phyloP scores from a whole-genome alignment of 306 rosid species.

The Dalbergia oliveri region DNA sequence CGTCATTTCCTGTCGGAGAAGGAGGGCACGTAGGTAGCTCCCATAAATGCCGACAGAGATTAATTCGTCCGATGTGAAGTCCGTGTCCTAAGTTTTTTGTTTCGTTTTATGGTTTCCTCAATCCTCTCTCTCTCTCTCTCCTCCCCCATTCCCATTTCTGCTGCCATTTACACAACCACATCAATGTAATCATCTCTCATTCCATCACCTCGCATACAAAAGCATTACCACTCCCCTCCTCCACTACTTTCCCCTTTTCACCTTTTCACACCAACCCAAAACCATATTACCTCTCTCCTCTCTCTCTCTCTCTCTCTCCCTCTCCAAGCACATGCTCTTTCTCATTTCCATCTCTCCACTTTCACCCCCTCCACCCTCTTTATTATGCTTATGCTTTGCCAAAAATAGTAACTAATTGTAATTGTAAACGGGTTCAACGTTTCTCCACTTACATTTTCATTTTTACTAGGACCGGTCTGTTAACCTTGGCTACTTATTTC shows the following conservation, averaged over 20 bases:
- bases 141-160: background rate
- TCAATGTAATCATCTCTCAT: too few relatives aligned
- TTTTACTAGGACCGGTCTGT: background rate
- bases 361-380: background rate
- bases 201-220: constrained; percentile 6
- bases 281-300: background rate
- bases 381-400: background rate
- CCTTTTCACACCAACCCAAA: constrained; percentile 47
- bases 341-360: background rate
- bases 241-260: background rate
- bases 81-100: constrained; percentile 39
- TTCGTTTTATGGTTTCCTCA: background rate
- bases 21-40: constrained; percentile 69
- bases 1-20: constrained; percentile 61
- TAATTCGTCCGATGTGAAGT: constrained; percentile 49
- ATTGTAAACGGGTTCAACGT: background rate
- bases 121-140: background rate
- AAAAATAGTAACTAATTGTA: background rate
- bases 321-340: background rate
- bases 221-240: constrained; percentile 4
- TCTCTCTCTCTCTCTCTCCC: background rate
- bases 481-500: background rate
- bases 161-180: constrained; percentile 32
- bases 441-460: background rate
- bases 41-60: constrained; percentile 71